Conservation (phyloP, 1,284 basidiomycete species). For the Ganoderma resinaceum region DNA sequence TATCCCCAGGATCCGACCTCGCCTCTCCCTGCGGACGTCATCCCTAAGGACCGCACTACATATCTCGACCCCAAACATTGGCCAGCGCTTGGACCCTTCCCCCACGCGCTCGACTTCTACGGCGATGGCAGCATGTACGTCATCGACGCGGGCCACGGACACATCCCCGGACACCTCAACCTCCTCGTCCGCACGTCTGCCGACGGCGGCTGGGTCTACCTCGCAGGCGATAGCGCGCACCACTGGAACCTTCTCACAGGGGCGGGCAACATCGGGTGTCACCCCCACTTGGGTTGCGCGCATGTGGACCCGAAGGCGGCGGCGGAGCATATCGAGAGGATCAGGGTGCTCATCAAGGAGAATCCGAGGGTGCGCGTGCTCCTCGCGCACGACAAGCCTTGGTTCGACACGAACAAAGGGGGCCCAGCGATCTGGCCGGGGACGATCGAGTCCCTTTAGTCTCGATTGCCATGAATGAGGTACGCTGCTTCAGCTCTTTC, state of each 20-base stretch:
- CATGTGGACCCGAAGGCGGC: conserved; percentile 53
- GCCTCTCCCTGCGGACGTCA: conserved; percentile 43
- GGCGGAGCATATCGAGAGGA: conserved; percentile 48
- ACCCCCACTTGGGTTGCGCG: conserved; percentile 43
- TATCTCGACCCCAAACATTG: conserved; percentile 31
- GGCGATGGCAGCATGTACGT: conserved; percentile 65
- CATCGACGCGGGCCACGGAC: conserved; percentile 58
- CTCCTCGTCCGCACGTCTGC: conserved; percentile 60
- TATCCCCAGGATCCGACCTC: conserved; percentile 45
- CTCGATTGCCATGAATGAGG: too few relatives aligned
- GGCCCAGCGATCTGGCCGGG: conserved; percentile 52
- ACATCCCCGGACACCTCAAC: conserved; percentile 60
- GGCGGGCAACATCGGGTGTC: conserved; percentile 47
- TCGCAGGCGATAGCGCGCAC: conserved; percentile 64
- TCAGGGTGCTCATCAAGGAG: conserved; percentile 46
- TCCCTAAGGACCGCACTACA: conserved; percentile 51
- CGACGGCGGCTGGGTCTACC: conserved; percentile 62
- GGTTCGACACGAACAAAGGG: conserved; percentile 56
- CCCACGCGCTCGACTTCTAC: conserved; percentile 57
- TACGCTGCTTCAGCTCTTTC: too few relatives aligned
- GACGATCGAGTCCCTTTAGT: conserved; percentile 18
- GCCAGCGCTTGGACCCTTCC: conserved; percentile 54
- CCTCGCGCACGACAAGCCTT: conserved; percentile 59
- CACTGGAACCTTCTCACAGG: conserved; percentile 58
- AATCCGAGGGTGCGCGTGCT: conserved; percentile 52